Evolutionary conservation across 306 rosid species (phyloP).

Genomic region (Quercus agrifolia): DNA sequence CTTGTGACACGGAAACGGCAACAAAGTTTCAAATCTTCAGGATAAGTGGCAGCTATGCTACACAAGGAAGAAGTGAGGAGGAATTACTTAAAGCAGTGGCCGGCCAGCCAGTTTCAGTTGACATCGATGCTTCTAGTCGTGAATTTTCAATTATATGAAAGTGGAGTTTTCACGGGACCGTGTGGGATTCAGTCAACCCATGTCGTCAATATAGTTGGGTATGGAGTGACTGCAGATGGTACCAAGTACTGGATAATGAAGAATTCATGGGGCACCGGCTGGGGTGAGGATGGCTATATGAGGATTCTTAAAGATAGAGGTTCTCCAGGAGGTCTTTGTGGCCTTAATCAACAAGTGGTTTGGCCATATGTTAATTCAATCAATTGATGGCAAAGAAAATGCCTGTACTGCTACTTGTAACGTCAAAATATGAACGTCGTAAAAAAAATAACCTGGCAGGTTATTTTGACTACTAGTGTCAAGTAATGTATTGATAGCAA

Average conservation of each 20-base stretch:
- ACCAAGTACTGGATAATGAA: slow-evolving; percentile 18
- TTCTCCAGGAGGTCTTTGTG: neutral
- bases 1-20: neutral
- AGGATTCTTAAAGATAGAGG: slow-evolving; percentile 4
- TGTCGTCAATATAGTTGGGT: slow-evolving; percentile 23
- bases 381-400: too few relatives aligned
- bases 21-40: too few relatives aligned
- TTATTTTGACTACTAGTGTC: too few relatives aligned
- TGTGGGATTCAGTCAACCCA: neutral
- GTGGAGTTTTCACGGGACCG: neutral
- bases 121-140: neutral
- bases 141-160: neutral
- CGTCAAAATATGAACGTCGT: too few relatives aligned
- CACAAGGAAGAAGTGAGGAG: neutral
- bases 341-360: neutral
- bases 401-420: neutral
- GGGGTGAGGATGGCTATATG: slow-evolving; percentile 39
- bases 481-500: too few relatives aligned
- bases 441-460: too few relatives aligned
- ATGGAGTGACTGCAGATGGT: slow-evolving; percentile 6
- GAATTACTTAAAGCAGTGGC: slow-evolving; percentile 14
- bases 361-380: neutral
- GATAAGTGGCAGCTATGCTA: too few relatives aligned
- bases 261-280: slow-evolving; percentile 24
- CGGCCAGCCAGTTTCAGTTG: slow-evolving; percentile 12